Percentiles rank a stretch among this genome's conserved stretches.
These are phyloP conservation scores for Porcisia hertigi DNA, from an alignment of 208 protist species.

Conservation along the genomic window DNA sequence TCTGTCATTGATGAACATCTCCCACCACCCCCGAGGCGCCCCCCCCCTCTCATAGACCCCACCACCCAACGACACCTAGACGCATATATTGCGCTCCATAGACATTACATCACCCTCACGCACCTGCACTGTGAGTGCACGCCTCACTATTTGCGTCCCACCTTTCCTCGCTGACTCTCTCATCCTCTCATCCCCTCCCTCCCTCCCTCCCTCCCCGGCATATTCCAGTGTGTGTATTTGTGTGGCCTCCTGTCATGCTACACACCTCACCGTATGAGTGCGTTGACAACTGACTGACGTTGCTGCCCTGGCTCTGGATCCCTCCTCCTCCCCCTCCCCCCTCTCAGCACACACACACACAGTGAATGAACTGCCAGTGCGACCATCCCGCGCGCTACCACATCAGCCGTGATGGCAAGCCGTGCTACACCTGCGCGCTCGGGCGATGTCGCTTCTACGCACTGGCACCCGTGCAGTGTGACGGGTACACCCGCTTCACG, in stretches of 20 bases:
- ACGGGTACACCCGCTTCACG: constrained; percentile 66
- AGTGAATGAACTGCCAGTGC: constrained; percentile 79
- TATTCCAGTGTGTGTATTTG: neutral
- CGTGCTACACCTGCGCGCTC: constrained; percentile 55
- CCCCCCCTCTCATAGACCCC: neutral
- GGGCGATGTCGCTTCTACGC: constrained; percentile 71
- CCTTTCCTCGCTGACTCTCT: neutral
- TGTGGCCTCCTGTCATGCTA: neutral
- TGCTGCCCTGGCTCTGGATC: neutral
- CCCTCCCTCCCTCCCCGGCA: neutral
- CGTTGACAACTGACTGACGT: neutral
- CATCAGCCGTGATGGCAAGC: constrained; percentile 52
- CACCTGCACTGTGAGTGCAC: neutral
- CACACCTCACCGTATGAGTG: neutral
- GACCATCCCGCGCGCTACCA: constrained; percentile 42
- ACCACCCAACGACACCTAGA: neutral
- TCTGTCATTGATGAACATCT: neutral
- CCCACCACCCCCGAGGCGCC: neutral
- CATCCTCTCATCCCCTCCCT: neutral
- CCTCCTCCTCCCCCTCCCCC: too few species aligned
- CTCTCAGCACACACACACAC: too few species aligned
- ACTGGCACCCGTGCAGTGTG: constrained; percentile 49
- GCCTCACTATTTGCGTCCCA: too few species aligned
- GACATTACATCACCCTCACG: neutral
- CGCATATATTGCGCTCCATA: neutral